Evolutionary conservation across 2,329 filamentous ascomycete genomes (phyloP), one percentile per base, ranked within the genome.

Genomic region (Sporothrix pallida): DNA sequence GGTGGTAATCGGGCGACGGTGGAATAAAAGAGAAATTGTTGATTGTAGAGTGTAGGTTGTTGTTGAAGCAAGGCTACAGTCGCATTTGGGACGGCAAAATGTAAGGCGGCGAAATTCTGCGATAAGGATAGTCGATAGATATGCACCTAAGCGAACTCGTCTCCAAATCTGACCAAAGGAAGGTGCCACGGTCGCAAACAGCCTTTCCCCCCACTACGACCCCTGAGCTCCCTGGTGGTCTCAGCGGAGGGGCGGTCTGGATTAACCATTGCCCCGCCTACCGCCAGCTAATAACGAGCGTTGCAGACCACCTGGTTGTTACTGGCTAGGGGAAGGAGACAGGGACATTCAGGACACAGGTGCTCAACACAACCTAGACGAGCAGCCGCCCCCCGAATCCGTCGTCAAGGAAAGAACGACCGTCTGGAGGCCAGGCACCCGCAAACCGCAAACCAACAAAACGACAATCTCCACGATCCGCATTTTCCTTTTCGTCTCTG

Each of bases 211-310:
- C 37, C 46, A 65, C 50, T 63, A 70, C 54, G 56, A 65, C 72
- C 69, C 72, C 72, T 74, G 69, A 72, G 69, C 72, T 69, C 50
- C 37, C 42, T 37, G 42, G 15, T 37, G 65, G 65, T 52, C 46
- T 52, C 65, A 37, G 48, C 23, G 65, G 52, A 23, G 50, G 69
- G 73, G 73, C 73, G 72, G 76, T 70, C 74, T 76, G 76, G 76
- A 76, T 74, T 73, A 77, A 76, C 72, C 73, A 63, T 74, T 75
- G 73, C 76, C 76, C 76, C 75, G 75, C 76, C 50, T 70, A 50
- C 65, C 70, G 48, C 60, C 58, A 50, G 58, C 52, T 65, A 37
- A 7, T 37, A 37, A 37, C 31, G 2, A 37, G 31, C 20, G 13
- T 68, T 70, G 72, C 72, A 42, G 62, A 37, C 23, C 71, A 67